Conservation (phyloP, 129 eudicot genomes). For the Tanacetum coccineum region DNA sequence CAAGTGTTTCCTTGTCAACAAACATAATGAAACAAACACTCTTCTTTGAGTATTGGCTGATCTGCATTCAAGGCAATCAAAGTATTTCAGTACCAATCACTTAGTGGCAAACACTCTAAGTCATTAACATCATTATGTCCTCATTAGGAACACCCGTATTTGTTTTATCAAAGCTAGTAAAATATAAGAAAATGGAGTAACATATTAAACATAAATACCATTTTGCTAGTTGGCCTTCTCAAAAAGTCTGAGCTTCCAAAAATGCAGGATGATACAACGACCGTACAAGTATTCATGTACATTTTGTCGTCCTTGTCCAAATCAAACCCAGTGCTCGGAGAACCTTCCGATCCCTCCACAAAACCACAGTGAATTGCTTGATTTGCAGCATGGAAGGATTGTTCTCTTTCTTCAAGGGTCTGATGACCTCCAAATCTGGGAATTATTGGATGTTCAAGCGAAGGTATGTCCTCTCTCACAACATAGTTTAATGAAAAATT, state of each 20-base stretch:
- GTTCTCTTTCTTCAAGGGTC: conserved; percentile 74
- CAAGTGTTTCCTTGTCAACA: conserved; percentile 72
- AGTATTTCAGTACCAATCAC: background rate
- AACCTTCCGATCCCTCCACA: conserved; percentile 68
- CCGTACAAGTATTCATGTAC: conserved; percentile 58
- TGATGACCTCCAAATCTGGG: conserved; percentile 97
- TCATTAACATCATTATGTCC: background rate
- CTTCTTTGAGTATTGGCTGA: conserved; percentile 72
- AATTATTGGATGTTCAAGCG: conserved; percentile 25
- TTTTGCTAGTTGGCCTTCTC: conserved; percentile 88
- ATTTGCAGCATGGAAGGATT: conserved; percentile 58
- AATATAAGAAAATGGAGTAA: background rate
- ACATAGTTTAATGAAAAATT: conserved; percentile 55
- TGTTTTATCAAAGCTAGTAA: background rate
- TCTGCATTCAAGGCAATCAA: conserved; percentile 40
- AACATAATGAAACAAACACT: too few species aligned
- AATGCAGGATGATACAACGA: conserved; percentile 93
- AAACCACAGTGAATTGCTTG: conserved; percentile 95
- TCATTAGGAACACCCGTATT: conserved; percentile 1
- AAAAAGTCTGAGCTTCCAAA: conserved; percentile 98
- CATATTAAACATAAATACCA: conserved; percentile 47
- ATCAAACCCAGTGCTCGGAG: conserved; percentile 71
- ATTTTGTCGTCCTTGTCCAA: conserved; percentile 61
- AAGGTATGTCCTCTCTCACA: conserved; percentile 42
- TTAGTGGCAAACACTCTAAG: too few species aligned